These are phyloP conservation scores for Tulasnella sp. DNA, from an alignment of 768 basidiomycete species.

Conservation along the genomic window DNA sequence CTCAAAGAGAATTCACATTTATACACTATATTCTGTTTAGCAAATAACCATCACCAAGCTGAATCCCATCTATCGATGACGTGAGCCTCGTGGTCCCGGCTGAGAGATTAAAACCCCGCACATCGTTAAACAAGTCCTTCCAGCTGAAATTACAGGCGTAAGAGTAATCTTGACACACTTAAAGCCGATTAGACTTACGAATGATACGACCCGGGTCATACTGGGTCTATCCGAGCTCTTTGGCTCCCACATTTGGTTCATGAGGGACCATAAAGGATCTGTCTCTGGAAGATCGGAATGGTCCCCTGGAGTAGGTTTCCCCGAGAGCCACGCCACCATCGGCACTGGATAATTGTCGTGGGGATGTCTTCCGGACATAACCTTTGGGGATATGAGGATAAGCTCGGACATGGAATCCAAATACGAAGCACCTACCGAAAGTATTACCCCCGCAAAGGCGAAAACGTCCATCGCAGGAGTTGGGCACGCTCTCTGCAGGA, in stretches of 20 bases:
- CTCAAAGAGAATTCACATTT: no score
- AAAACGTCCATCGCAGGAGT: neutral
- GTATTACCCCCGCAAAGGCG: neutral
- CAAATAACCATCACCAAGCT: no score
- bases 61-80: no score
- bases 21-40: no score
- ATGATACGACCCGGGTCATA: neutral
- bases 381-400: neutral
- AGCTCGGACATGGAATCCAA: neutral
- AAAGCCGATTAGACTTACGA: no score
- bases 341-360: neutral
- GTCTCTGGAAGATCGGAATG: neutral
- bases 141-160: no score
- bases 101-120: no score
- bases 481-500: neutral
- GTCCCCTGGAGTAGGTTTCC: neutral
- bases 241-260: neutral
- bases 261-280: neutral
- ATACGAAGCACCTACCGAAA: neutral
- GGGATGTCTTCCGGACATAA: neutral
- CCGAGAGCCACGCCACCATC: neutral
- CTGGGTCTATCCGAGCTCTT: neutral
- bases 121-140: no score
- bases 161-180: no score
- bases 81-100: no score